Base-by-base conservation (phyloP, 2,329 filamentous ascomycete species). In the Colletotrichum aenigma region DNA sequence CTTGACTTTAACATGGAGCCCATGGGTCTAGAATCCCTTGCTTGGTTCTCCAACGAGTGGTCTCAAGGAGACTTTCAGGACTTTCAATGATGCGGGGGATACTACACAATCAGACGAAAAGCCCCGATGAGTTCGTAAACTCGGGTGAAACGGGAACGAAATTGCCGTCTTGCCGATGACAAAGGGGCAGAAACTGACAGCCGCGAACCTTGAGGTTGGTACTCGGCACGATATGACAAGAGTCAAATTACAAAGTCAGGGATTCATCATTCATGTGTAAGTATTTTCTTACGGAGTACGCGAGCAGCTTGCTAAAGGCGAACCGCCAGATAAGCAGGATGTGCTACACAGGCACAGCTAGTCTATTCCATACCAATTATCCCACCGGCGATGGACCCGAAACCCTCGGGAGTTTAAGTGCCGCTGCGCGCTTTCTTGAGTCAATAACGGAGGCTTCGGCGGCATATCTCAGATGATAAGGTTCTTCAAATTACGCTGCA, bases 1-100 rank as follows among this genome's bases (percentile, higher is more conserved):
- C 82, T 89, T 2, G 87, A 87, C 30, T 82, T 88, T 26, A 87
- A 88, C 24, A 84, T 86, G 32, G 87, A 86, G 21, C 83, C 85
- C 2, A 87, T 88, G 78, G 87, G 87, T 3, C 82, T 86, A 28
- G 85, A 86, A 64, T 76, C 74, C 0, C 36, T 76, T 26, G 61
- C 71, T 6, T 76, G 74, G 74, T 76, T 76, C n/a, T 70, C 71
- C 10, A 75, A 75, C 26, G 74, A 76, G 15, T 76, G 74, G 74
- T 48, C 65, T 16, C 70, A 69, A 10, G 74, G 71, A 36, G 74
- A 76, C 30, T 76, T 76, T 38, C 73, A 68, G 26, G 64, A 75
- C 8, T 75, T 75, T 30, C 36, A 38, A 38, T 75, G 21, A 67
- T 6, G 21, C 21, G n/a, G 21, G 36, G 21, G 24, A 30, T 6